Base-by-base conservation (phyloP, 805 yeast species). In the Metahyphopichia silvanorum region DNA sequence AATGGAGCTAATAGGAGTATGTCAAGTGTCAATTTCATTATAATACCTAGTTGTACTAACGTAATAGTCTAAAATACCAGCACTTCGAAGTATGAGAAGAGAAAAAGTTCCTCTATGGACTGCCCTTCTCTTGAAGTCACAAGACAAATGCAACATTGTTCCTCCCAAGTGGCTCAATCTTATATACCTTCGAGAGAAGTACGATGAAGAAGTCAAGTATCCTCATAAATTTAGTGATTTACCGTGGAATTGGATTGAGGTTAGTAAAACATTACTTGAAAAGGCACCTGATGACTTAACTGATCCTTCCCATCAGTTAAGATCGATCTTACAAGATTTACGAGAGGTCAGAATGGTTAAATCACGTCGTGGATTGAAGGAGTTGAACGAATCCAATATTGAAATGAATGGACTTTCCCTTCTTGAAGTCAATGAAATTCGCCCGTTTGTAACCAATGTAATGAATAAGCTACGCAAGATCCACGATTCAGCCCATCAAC, bases 201-300 rank as follows among this genome's bases (percentile, higher is more conserved):
- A 83, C 44, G 86, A 82, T 14, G 80, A 74, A 39, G 98, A 91
- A 51, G 62, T 76, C 21, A 63, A 66, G 4, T 53, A 72, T 34
- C 69, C 77, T 1, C 70, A 71, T 21, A 63, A 74, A 38, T 91
- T 91, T 51, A 74, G 86, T 34, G 60, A 67, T 6, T 58, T 91
- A 31, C 98, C 98, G 0, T 81, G 82, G 79, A 77, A 82, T 52
- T 93, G 98, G 98, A 64, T 88, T 15, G 95, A 91, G 31, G 51
- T 83, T 1, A 75, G 91, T 4, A 85, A 82, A 44, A 69, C 82
- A 9, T 60, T 91, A 29, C 66, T 91, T 4, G 67, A 73, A 3
- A 68, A 67, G 26, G 95, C 96, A 2, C 46, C 82, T 0, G 95
- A 89, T 45, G 98, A 93, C 55, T 63, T 88, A 33, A 62, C 67